Conservation (phyloP, 164 flowering plant genomes). For the Liriodendron chinense region DNA sequence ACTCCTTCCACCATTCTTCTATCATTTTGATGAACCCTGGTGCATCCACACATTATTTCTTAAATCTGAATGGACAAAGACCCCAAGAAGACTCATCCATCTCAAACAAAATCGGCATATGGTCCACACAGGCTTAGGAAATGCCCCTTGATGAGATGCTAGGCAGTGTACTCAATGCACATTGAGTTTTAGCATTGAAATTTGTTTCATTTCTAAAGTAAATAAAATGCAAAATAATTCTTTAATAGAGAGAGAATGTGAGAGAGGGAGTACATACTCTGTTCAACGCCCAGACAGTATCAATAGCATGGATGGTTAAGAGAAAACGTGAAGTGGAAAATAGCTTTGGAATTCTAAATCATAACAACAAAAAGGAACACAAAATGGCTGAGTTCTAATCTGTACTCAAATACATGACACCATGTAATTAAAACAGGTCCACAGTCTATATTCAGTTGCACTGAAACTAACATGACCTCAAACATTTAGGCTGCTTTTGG, state of each 20-base stretch:
- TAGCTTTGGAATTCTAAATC: neutral
- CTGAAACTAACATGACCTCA: neutral
- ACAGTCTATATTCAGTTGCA: neutral
- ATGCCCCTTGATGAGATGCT: too few species aligned
- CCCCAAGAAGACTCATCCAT: too few species aligned
- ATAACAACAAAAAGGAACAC: neutral
- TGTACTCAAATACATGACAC: neutral
- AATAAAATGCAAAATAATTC: neutral
- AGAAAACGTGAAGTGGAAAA: constrained; percentile 9
- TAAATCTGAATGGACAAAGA: too few species aligned
- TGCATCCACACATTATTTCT: too few species aligned
- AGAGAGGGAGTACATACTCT: constrained; percentile 41
- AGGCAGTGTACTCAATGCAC: too few species aligned
- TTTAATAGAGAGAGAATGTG: constrained; percentile 10
- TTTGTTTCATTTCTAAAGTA: neutral
- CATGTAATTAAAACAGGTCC: neutral
- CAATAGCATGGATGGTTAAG: constrained; percentile 26
- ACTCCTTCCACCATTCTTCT: neutral
- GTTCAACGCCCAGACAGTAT: constrained; percentile 16
- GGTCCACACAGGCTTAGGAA: too few species aligned
- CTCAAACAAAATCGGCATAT: too few species aligned
- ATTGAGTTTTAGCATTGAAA: too few species aligned
- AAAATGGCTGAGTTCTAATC: neutral
- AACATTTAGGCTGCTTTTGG: too few species aligned
- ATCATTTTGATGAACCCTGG: neutral